Percentiles rank a stretch among this genome's conserved stretches.
Evolutionary conservation across 1,284 basidiomycete genomes (phyloP).

Genomic region (Trichosporon coremiiforme): DNA sequence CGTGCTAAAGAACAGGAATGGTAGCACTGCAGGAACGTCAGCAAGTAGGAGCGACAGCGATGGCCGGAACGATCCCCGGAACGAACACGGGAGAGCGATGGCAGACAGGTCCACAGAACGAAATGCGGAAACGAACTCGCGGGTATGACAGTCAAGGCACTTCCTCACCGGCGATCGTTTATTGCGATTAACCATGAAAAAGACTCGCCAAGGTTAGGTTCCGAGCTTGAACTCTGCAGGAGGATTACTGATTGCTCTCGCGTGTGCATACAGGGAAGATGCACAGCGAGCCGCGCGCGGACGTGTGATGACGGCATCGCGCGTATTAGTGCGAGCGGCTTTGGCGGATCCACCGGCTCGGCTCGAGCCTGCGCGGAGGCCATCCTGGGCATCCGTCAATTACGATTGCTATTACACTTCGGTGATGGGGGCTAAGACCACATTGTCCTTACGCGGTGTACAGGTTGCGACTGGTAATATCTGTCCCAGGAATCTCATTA

Average conservation of each 20-base stretch:
- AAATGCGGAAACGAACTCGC: not conserved
- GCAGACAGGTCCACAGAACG: not conserved
- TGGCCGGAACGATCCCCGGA: too few relatives aligned
- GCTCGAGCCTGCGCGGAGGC: too few relatives aligned
- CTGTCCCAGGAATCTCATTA: not conserved
- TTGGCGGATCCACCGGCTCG: too few relatives aligned
- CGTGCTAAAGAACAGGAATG: not conserved
- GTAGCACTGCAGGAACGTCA: too few relatives aligned
- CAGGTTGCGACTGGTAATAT: too few relatives aligned
- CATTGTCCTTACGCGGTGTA: too few relatives aligned
- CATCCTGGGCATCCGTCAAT: not conserved
- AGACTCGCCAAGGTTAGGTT: not conserved
- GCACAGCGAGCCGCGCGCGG: not conserved
- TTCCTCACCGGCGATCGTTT: slow-evolving; percentile 1
- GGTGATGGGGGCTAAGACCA: too few relatives aligned
- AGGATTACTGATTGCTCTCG: not conserved
- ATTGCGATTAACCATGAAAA: slow-evolving; percentile 11
- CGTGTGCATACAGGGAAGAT: not conserved
- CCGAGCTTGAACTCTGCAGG: not conserved
- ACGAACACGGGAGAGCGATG: not conserved
- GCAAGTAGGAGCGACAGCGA: too few relatives aligned
- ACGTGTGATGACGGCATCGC: not conserved
- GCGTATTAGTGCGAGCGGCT: not conserved
- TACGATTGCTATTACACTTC: not conserved
- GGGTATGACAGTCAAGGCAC: not conserved